Evolutionary conservation across 192 early-diverging fungal species (phyloP), one percentile per base, ranked within the genome.

Genomic region (Borealophlyctis nickersoniae): DNA sequence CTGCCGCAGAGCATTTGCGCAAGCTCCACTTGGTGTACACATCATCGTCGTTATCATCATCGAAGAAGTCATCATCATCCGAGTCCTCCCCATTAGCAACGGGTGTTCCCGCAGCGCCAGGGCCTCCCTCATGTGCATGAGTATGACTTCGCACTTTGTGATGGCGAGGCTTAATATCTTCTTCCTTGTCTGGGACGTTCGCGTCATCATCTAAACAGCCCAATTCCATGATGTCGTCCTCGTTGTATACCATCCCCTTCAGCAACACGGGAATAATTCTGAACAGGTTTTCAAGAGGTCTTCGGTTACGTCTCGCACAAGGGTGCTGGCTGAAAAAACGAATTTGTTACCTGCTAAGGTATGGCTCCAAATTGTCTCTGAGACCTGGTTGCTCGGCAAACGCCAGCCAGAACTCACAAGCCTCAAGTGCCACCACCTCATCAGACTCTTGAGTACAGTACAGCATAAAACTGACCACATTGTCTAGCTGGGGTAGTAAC

Each of bases 361-460:
- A 81, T 2, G 73, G 73, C 52, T 78, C 74, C 45, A 86, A 57
- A 56, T 82, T 53, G 48, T 78, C 89, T 52, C 82, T 77, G 61
- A 95, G 66, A 29, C 83, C 84, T 49, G 92, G 88, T 64, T 95
- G 93, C 75, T 99, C 97, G 56, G 92, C 92, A 82, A 98, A 93
- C 36, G 89, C 88, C 33, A 96, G 73, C 96, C 96, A 99, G 76
- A 99, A 99, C 78, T 99, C 98, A 73, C 93, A 94, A 9, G 96
- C 96, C 75, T 98, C 98, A 61, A 96, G 79, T n/a, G 96, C 96
- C 52, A 98, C 85, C 31, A 86, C 79, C 63, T 90, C 86, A 32
- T 34, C 56, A 4, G 9, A 4, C 4, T 32, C 35, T 80, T 91
- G 87, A n/a, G 91, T 98, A 49, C 88, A 92, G 73, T 86, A 90